Conservation (phyloP, 495 filamentous ascomycete genomes). For the Talaromyces thailandensis region DNA sequence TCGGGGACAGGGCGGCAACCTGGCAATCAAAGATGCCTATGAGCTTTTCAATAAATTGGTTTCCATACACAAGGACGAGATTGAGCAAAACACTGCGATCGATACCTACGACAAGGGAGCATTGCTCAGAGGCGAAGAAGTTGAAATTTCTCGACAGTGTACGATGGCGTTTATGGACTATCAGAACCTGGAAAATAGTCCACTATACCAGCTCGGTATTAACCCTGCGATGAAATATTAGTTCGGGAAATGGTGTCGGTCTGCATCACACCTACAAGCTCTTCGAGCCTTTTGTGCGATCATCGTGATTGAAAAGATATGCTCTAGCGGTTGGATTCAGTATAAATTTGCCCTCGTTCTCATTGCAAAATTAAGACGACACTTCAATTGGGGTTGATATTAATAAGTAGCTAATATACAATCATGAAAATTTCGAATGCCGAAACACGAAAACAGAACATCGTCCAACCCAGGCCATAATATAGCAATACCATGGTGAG, state of each 20-base stretch:
- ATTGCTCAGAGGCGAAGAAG: neutral
- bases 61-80: neutral
- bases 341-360: neutral
- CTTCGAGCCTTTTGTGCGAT: neutral
- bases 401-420: neutral
- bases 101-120: conserved; percentile 1
- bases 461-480: neutral
- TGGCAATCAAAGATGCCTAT: neutral
- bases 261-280: neutral
- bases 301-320: neutral
- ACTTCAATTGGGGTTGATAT: neutral
- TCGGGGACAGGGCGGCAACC: neutral
- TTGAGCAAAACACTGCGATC: neutral
- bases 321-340: neutral
- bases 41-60: neutral
- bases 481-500: neutral
- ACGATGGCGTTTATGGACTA: conserved; percentile 3
- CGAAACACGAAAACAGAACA: neutral
- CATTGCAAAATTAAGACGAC: neutral
- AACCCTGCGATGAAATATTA: neutral
- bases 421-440: neutral
- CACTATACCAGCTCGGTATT: neutral
- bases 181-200: neutral
- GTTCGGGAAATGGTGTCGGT: neutral
- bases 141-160: conserved; percentile 1